These are phyloP conservation scores for Lodderomyces orthopsilosis DNA, from an alignment of 1,139 yeast species.

Conservation along the genomic window DNA sequence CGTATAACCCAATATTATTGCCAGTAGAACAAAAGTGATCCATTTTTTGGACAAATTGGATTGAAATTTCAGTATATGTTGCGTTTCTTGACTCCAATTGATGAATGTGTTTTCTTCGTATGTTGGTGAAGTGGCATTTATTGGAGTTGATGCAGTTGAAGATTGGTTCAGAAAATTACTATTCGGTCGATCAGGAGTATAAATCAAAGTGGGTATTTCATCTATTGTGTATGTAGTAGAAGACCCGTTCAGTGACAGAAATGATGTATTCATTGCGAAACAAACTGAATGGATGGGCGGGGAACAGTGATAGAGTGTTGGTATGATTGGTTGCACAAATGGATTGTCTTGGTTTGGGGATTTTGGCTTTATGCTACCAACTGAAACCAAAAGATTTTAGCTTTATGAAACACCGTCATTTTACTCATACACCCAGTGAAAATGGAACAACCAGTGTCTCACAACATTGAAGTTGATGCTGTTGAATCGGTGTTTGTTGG, in stretches of 20 bases:
- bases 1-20: conserved; percentile 56
- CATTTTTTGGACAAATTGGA: conserved; percentile 36
- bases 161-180: neutral
- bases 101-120: conserved; percentile 37
- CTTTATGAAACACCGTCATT: too few species aligned
- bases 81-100: conserved; percentile 31
- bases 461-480: too few species aligned
- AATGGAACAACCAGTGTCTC: too few species aligned
- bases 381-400: too few species aligned
- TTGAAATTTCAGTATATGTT: conserved; percentile 15
- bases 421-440: too few species aligned
- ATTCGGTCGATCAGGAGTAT: conserved; percentile 4
- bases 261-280: conserved; percentile 1
- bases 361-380: too few species aligned
- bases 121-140: conserved; percentile 1
- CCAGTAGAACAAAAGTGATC: conserved; percentile 55
- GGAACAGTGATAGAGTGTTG: too few species aligned
- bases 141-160: conserved; percentile 1
- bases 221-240: conserved; percentile 7
- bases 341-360: too few species aligned
- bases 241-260: conserved; percentile 2
- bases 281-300: too few species aligned
- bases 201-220: conserved; percentile 13
- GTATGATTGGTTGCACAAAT: too few species aligned
- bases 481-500: too few species aligned